Evolutionary conservation across 495 filamentous ascomycete genomes (phyloP), one percentile per base, ranked within the genome.

Genomic region (Talaromyces nanjingensis): DNA sequence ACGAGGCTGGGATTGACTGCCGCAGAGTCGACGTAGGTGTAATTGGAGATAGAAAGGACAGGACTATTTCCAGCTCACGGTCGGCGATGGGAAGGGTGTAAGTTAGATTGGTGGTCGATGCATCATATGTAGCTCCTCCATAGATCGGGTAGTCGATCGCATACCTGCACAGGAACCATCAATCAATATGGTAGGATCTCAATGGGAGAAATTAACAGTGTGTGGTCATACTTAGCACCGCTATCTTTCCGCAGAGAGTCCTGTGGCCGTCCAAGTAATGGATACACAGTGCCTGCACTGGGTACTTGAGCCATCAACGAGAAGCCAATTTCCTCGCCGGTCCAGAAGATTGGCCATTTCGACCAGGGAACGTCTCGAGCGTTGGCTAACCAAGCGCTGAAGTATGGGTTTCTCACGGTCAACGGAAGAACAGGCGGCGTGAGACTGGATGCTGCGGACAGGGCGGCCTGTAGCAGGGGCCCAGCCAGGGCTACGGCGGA

Each of bases 271-370:
- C 93, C 93, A 22, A 98, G 76, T 37, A 98, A 78, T 27, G 93
- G 92, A 72, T 92, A 98, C n/a, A 94, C 88, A 7, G 80, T 83
- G 55, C 81, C 81, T 12, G 86, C 79, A 25, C 84, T 82, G 6
- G 91, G 89, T 2, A 96, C 79, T 29, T 88, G 84, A 49, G 90
- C 92, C 71, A 97, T 83, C 64, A 96, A 74, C 0, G 87, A 87
- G 65, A 97, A 89, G 16, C 93, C 93, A 64, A 96, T 73, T 81
- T 93, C 85, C 70, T 88, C 83, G 20, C 93, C 92, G 14, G 91
- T 96, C 81, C 89, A 98, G 72, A 98, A 98, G 65, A 96, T 96
- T 29, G 93, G 93, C 93, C 93, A 98, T 72, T 86, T 85, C 37
- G 85, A 82, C 93, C 93, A 98, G n/a, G 93, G 93, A 20, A 78